Conservation (phyloP, 176 grass and related monocot genomes). For the Cenchrus fungigraminus region DNA sequence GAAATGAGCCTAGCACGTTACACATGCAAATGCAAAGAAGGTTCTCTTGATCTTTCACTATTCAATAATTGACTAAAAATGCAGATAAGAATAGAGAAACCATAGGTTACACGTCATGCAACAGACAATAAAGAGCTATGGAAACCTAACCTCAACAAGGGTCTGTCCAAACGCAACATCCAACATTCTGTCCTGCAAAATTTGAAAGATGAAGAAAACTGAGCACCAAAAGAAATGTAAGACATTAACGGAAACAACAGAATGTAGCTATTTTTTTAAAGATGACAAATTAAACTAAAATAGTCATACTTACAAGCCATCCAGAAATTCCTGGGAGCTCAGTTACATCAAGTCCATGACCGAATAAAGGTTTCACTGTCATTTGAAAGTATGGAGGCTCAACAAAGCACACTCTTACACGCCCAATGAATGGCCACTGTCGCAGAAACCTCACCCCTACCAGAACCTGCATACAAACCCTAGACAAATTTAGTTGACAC, state of each 20-base stretch:
- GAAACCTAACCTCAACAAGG: slow-evolving; percentile 86
- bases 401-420: slow-evolving; percentile 92
- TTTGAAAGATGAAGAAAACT: slow-evolving; percentile 28
- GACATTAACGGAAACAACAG: slow-evolving; percentile 1
- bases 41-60: neutral
- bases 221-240: slow-evolving; percentile 23
- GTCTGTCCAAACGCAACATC: slow-evolving; percentile 91
- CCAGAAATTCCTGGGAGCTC: slow-evolving; percentile 98
- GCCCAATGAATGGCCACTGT: slow-evolving; percentile 87
- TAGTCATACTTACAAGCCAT: slow-evolving; percentile 78
- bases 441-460: slow-evolving; percentile 89
- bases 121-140: slow-evolving; percentile 6
- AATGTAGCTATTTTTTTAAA: neutral
- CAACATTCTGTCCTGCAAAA: slow-evolving; percentile 84
- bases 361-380: slow-evolving; percentile 90
- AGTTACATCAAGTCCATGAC: slow-evolving; percentile 90
- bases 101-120: neutral
- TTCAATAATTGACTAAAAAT: slow-evolving; percentile 17
- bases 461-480: slow-evolving; percentile 62
- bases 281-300: neutral
- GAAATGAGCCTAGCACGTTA: neutral
- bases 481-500: slow-evolving; percentile 6
- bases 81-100: neutral
- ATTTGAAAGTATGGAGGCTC: slow-evolving; percentile 99
- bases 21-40: too few relatives aligned